Conservation (phyloP, 2,329 filamentous ascomycete species). For the Aspergillus candidus region DNA sequence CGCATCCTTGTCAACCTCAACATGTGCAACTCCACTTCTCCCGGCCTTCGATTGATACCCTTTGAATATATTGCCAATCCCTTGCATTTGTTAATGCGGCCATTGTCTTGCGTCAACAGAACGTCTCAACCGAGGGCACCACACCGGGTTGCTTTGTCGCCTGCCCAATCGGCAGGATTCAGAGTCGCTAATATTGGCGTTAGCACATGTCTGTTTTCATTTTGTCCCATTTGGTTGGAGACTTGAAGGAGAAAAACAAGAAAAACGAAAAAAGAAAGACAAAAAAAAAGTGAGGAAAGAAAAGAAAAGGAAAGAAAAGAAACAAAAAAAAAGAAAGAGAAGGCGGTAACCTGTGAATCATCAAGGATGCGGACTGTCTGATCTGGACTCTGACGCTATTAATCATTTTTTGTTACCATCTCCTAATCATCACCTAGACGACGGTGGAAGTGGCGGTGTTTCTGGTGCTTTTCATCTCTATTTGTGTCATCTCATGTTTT, state of each 20-base stretch:
- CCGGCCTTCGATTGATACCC: conserved; percentile 34
- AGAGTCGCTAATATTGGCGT: conserved; percentile 11
- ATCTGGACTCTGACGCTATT: conserved; percentile 25
- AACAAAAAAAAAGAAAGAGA: conserved; percentile 17
- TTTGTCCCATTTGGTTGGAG: conserved; percentile 10
- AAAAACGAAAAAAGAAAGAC: conserved; percentile 11
- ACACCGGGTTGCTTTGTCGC: conserved; percentile 11
- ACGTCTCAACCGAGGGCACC: conserved; percentile 6
- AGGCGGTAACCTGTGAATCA: conserved; percentile 14
- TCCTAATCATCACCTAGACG: conserved; percentile 31
- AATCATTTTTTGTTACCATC: conserved; percentile 23
- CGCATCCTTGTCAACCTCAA: conserved; percentile 19
- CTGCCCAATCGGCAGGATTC: conserved; percentile 10
- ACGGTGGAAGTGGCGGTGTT: conserved; percentile 34
- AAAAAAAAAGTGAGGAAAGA: conserved; percentile 12
- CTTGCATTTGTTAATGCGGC: conserved; percentile 13
- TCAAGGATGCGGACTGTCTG: conserved; percentile 25
- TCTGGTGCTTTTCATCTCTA: conserved; percentile 25
- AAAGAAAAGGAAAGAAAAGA: conserved; percentile 11
- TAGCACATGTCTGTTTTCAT: conserved; percentile 11
- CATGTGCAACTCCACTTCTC: conserved; percentile 20
- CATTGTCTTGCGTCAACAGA: conserved; percentile 13
- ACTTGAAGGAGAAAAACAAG: conserved; percentile 4
- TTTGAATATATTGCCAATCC: conserved; percentile 25
- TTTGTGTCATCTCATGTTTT: conserved; percentile 8